These are phyloP conservation scores for Trypanosomatidae sp. DNA, from an alignment of 208 protist genomes.

Conservation along the genomic window DNA sequence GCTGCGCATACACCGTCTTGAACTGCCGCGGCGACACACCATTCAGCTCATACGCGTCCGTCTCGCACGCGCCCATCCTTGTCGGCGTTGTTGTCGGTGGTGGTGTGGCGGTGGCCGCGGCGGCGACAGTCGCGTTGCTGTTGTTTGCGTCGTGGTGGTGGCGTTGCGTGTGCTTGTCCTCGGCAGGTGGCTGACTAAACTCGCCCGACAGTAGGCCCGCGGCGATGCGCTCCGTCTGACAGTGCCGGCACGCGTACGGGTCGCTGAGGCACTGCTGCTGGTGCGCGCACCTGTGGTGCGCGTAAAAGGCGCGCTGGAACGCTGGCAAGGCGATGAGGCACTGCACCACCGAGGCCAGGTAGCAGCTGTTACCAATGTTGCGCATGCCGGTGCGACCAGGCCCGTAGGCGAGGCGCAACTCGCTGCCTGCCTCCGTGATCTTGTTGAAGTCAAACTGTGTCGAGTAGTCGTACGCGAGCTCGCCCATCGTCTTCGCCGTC, in stretches of 20 bases:
- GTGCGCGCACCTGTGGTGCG: slow-evolving; percentile 18
- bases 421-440: slow-evolving; percentile 80
- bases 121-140: too few species aligned
- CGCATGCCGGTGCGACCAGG: slow-evolving; percentile 88
- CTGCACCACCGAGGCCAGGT: slow-evolving; percentile 94
- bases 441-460: slow-evolving; percentile 89
- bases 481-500: slow-evolving; percentile 93
- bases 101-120: too few species aligned
- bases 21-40: slow-evolving; percentile 89
- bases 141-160: too few species aligned
- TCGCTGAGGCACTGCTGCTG: slow-evolving; percentile 33
- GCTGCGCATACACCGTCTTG: slow-evolving; percentile 89
- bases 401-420: slow-evolving; percentile 84
- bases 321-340: slow-evolving; percentile 71
- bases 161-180: slow-evolving; percentile 12
- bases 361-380: slow-evolving; percentile 98
- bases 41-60: slow-evolving; percentile 8
- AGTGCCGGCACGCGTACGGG: slow-evolving; percentile 51
- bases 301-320: slow-evolving; percentile 74
- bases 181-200: slow-evolving; percentile 61
- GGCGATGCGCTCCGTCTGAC: slow-evolving; percentile 89
- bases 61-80: neutral
- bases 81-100: neutral
- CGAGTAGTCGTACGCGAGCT: slow-evolving; percentile 95
- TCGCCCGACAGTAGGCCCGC: slow-evolving; percentile 86